A percentile compares a stretch with the other conserved stretches of the same genome.
Evolutionary conservation across 2,329 filamentous ascomycete species (phyloP).

Genomic region (Teratosphaeriaceae sp.): DNA sequence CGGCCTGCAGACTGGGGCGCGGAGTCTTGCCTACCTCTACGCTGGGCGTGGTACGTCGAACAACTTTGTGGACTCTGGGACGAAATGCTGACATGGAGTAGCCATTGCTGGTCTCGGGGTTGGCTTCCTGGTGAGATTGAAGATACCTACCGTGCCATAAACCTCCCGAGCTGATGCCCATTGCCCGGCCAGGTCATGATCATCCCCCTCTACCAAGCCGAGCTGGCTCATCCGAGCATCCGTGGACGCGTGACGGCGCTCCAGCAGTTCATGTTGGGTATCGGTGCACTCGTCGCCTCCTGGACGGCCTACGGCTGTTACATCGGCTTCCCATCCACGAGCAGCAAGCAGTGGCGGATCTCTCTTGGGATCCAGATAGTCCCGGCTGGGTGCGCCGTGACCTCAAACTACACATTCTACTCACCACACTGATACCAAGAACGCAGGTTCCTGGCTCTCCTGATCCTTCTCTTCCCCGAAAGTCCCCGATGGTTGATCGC

Average conservation of each 20-base stretch:
- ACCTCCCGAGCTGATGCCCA: too few species aligned
- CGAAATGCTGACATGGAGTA: slow-evolving; percentile 5
- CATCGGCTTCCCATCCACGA: slow-evolving; percentile 40
- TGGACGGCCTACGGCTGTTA: slow-evolving; percentile 65
- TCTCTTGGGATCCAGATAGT: slow-evolving; percentile 64
- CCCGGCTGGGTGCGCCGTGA: too few species aligned
- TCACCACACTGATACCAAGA: background rate
- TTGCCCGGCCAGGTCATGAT: too few species aligned
- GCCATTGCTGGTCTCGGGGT: slow-evolving; percentile 39
- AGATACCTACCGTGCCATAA: too few species aligned
- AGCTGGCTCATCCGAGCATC: slow-evolving; percentile 71
- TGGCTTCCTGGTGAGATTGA: slow-evolving; percentile 52
- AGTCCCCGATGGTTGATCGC: slow-evolving; percentile 63
- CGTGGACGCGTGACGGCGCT: slow-evolving; percentile 67
- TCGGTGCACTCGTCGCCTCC: slow-evolving; percentile 64
- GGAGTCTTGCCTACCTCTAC: slow-evolving; percentile 55
- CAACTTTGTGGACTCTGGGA: background rate
- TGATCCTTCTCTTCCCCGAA: slow-evolving; percentile 70
- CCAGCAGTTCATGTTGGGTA: slow-evolving; percentile 77
- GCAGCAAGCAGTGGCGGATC: slow-evolving; percentile 54
- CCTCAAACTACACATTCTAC: too few species aligned
- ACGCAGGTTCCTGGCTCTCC: slow-evolving; percentile 48
- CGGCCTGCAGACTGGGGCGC: slow-evolving; percentile 64
- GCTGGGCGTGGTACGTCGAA: slow-evolving; percentile 47
- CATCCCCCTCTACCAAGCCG: slow-evolving; percentile 68